Base-by-base conservation (phyloP, 2,329 filamentous ascomycete species). In the Ambrosiella xylebori region DNA sequence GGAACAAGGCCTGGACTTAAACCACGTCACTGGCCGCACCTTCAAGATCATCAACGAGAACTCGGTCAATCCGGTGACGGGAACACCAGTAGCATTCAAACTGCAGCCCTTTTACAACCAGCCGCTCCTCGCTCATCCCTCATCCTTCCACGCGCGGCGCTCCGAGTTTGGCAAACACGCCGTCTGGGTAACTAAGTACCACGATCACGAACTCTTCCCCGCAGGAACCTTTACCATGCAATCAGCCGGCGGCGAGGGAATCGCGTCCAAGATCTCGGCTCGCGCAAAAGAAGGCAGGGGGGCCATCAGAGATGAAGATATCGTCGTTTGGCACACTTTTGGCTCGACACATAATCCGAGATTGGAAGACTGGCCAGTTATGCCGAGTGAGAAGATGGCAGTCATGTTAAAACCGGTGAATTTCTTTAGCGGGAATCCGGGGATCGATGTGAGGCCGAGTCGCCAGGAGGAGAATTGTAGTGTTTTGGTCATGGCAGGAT, bases 281-380 rank as follows among this genome's bases (percentile, higher is more conserved):
- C 19, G 47, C 44, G n/a, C 44, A 15, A 17, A 64, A 44, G 63
- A 67, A 57, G 63, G 67, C 17, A 66, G 66, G 62, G 2, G 65
- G 62, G 1, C 65, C 64, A 68, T 66, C 69, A 62, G 69, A 54
- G 62, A 82, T 60, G 68, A 73, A 17, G 75, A 80, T 47, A 72
- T 80, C 45, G 76, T 82, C 1, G 68, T 82, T 3, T 82, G 77
- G 76, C 73, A 79, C 15, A 76, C 78, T 2, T 76, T 75, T 64
- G 72, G 81, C 15, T 76, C 82, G 35, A 85, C 82, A 39, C 82
- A 85, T 62, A 78, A 82, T 27, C 80, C 81, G 0, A 71, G 81
- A 0, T 74, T 78, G 9, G 82, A 85, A 63, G 82, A 85, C 64
- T 85, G 82, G 71, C 82, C 81, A 0, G 79, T 84, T 4, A 85